Evolutionary conservation across 176 grass and related monocot genomes (phyloP).

Genomic region (Bromus sterilis): DNA sequence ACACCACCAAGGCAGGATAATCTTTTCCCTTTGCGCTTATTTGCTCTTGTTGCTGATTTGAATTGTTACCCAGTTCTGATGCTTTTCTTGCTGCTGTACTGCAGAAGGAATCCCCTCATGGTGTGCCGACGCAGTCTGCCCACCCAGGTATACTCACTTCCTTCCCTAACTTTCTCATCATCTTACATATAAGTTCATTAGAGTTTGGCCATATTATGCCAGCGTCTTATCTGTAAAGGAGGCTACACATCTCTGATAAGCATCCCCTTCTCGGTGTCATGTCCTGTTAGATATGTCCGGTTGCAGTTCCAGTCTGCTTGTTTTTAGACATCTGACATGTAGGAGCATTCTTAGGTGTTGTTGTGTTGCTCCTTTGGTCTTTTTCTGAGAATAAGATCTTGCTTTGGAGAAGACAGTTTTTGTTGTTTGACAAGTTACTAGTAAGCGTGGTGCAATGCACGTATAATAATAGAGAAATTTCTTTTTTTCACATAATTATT

Average conservation of each 20-base stretch:
- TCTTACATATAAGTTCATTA: not conserved
- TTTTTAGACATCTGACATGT: not conserved
- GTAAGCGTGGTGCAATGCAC: no score
- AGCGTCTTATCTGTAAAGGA: not conserved
- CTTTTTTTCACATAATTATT: no score
- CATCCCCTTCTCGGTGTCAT: not conserved
- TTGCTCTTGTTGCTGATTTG: not conserved
- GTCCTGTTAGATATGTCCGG: not conserved
- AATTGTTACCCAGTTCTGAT: not conserved
- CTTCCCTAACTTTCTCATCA: not conserved
- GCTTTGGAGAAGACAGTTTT: not conserved
- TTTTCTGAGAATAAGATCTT: not conserved
- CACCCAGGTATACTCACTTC: conserved; percentile 45
- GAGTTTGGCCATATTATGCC: not conserved
- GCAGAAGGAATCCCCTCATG: conserved; percentile 86
- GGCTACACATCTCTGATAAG: not conserved
- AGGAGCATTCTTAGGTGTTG: not conserved
- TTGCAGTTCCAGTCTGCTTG: not conserved
- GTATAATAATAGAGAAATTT: no score
- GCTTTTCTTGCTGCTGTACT: not conserved
- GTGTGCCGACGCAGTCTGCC: conserved; percentile 74
- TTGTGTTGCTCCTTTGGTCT: not conserved
- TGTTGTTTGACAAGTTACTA: no score
- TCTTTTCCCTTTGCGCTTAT: not conserved
- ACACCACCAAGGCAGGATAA: conserved; percentile 75